Evolutionary conservation across 306 rosid genomes (phyloP).

Genomic region (Malus domestica): DNA sequence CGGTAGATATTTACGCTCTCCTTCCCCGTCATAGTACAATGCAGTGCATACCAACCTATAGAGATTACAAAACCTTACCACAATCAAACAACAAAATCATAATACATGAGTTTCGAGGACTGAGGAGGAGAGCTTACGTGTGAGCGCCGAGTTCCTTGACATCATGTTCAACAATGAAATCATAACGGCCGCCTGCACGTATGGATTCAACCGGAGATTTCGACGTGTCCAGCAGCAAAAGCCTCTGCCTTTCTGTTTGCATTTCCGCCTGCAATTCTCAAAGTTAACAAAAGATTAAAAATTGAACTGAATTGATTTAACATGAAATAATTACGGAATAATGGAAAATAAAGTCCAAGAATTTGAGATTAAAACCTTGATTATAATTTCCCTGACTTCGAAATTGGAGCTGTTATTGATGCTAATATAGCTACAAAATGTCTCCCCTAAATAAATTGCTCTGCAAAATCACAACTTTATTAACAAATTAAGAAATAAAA

Average conservation of each 20-base stretch:
- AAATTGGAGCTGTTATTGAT: conserved; percentile 87
- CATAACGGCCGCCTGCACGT: conserved; percentile 90
- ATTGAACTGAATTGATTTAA: neutral
- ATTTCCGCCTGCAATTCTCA: conserved; percentile 63
- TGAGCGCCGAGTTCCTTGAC: conserved; percentile 98
- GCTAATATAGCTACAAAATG: conserved; percentile 90
- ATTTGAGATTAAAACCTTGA: conserved; percentile 1
- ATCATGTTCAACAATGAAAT: conserved; percentile 94
- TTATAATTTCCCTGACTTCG: conserved; percentile 71
- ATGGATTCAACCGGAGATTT: conserved; percentile 86
- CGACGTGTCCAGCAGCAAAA: conserved; percentile 80
- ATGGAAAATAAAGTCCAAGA: neutral
- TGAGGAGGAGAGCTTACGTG: conserved; percentile 43
- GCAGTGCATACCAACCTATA: conserved; percentile 92
- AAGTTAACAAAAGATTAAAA: neutral
- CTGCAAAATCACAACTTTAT: conserved; percentile 29
- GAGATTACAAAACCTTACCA: neutral
- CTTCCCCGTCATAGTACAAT: conserved; percentile 77
- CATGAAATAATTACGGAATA: neutral
- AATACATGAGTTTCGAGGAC: neutral
- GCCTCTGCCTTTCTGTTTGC: conserved; percentile 94
- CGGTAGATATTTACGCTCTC: conserved; percentile 95
- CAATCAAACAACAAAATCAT: conserved; percentile 3
- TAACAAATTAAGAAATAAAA: neutral
- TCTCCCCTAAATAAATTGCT: conserved; percentile 94